Evolutionary conservation across 2,329 filamentous ascomycete species (phyloP).

Genomic region (Colletotrichum lindemuthianum): DNA sequence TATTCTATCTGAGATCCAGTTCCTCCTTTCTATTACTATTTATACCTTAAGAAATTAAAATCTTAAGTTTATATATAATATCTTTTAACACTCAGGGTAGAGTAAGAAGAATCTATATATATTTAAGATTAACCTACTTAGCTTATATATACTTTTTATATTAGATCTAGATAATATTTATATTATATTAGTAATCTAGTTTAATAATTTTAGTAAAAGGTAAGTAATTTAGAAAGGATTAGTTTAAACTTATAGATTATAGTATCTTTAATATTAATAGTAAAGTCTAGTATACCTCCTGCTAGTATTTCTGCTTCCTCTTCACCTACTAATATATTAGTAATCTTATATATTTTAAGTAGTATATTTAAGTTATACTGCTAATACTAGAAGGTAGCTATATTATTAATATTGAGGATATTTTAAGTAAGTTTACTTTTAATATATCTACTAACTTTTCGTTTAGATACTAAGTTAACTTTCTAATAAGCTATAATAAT

Average conservation of each 20-base stretch:
- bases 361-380: too few relatives aligned
- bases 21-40: not conserved
- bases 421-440: too few relatives aligned
- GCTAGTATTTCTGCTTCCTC: too few relatives aligned
- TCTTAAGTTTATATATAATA: slow-evolving; percentile 16
- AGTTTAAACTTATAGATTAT: slow-evolving; percentile 60
- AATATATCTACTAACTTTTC: too few relatives aligned
- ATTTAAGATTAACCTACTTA: not conserved
- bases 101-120: slow-evolving; percentile 9
- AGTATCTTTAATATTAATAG: slow-evolving; percentile 51
- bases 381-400: too few relatives aligned
- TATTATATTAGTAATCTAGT: slow-evolving; percentile 59
- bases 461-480: too few relatives aligned
- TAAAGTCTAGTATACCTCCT: too few relatives aligned
- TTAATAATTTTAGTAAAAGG: slow-evolving; percentile 63
- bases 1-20: not conserved
- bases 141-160: slow-evolving; percentile 49
- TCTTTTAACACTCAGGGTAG: not conserved
- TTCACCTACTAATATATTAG: too few relatives aligned
- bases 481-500: too few relatives aligned
- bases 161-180: slow-evolving; percentile 61
- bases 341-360: too few relatives aligned
- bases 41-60: slow-evolving; percentile 8
- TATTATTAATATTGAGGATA: too few relatives aligned
- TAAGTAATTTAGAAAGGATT: slow-evolving; percentile 50